A percentile compares a stretch with the other conserved stretches of the same genome.
phyloP scores from a whole-genome alignment of 2,329 filamentous ascomycete genomes.

The Chalara sp. region DNA sequence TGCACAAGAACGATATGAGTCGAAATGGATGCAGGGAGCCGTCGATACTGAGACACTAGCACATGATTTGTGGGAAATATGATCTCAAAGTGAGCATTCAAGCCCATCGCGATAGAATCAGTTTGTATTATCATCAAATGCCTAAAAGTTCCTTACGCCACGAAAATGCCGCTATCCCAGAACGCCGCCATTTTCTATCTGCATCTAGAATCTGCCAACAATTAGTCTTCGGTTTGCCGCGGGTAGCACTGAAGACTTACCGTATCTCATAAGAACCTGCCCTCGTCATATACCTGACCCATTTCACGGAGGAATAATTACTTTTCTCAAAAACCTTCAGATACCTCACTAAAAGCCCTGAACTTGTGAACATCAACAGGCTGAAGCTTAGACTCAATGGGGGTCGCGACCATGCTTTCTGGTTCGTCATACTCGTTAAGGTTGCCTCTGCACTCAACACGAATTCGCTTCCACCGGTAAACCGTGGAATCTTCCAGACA shows the following conservation, averaged over 20 bases:
- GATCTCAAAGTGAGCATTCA: no score
- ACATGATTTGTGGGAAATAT: no score
- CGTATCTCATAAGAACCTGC: conserved; percentile 97
- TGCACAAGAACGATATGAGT: no score
- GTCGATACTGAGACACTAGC: no score
- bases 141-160: no score
- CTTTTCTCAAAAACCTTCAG: conserved; percentile 99
- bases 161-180: no score
- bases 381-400: conserved; percentile 89
- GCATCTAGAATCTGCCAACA: no score
- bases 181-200: no score
- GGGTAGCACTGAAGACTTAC: conserved; percentile 34
- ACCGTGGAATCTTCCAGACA: conserved; percentile 98
- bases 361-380: conserved; percentile 96
- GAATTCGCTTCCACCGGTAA: conserved; percentile 95
- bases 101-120: no score
- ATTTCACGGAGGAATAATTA: conserved; percentile 98
- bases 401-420: conserved; percentile 93
- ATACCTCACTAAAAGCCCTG: conserved; percentile 84
- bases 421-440: conserved; percentile 94
- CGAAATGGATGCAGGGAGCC: no score
- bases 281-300: conserved; percentile 98
- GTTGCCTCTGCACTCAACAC: conserved; percentile 91
- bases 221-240: no score
- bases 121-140: no score